Conservation (phyloP, 768 basidiomycete species). For the Inosperma sp. region DNA sequence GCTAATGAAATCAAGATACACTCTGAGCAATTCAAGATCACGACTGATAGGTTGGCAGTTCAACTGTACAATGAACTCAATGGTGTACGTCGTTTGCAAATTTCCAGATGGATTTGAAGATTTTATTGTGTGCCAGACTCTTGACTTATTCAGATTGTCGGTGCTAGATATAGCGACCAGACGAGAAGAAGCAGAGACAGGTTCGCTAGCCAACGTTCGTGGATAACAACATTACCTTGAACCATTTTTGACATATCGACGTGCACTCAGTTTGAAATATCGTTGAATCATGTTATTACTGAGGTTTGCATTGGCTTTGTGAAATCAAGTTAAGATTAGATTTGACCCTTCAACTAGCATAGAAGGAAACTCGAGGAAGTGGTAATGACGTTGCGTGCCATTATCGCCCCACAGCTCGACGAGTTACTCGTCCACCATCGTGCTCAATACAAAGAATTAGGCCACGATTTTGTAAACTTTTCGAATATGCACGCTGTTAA, state of each 20-base stretch:
- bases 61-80: not conserved
- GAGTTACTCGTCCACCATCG: not conserved
- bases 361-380: not conserved
- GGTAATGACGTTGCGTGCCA: not conserved
- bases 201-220: constrained; percentile 1
- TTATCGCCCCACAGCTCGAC: not conserved
- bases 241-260: not conserved
- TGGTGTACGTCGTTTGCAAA: not conserved
- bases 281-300: not conserved
- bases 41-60: not conserved
- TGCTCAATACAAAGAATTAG: not conserved
- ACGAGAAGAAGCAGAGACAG: not conserved
- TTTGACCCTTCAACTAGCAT: not conserved
- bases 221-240: not conserved
- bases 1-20: not conserved
- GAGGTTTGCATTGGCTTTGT: not conserved
- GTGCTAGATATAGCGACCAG: not conserved
- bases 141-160: not conserved
- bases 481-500: not conserved
- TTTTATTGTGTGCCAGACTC: not conserved
- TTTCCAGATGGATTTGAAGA: not conserved
- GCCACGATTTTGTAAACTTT: not conserved
- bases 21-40: not conserved
- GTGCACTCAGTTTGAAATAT: not conserved
- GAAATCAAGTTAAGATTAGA: not conserved